Evolutionary conservation across 257 asterid genomes (phyloP).

Genomic region (Fraxinus pennsylvanica): DNA sequence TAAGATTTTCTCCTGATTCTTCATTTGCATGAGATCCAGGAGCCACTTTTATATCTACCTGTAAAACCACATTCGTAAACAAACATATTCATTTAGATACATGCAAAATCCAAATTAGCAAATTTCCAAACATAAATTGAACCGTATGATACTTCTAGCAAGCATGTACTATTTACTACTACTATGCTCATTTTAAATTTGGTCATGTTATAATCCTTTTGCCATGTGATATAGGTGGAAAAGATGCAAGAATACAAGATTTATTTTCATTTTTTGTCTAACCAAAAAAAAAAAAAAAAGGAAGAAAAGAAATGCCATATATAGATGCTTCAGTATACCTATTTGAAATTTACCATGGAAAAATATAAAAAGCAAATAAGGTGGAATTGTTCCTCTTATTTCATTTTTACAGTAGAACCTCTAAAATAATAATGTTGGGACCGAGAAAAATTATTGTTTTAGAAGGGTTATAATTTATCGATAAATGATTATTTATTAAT

Average conservation of each 20-base stretch:
- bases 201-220: neutral
- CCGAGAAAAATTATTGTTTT: too few relatives aligned
- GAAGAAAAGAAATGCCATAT: neutral
- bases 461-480: too few relatives aligned
- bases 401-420: neutral
- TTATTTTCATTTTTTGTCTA: neutral
- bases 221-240: neutral
- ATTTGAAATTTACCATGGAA: neutral
- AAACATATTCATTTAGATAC: conserved; percentile 15
- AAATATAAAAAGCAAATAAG: too few relatives aligned
- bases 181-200: too few relatives aligned
- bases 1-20: conserved; percentile 61
- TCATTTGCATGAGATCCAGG: conserved; percentile 95
- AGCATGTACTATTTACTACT: neutral
- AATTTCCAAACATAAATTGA: neutral
- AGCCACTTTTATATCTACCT: conserved; percentile 95
- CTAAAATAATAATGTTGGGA: too few relatives aligned
- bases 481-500: too few relatives aligned
- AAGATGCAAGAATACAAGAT: neutral
- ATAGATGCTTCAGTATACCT: neutral
- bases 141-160: neutral
- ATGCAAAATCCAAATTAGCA: neutral
- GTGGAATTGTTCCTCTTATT: neutral
- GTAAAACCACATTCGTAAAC: conserved; percentile 26
- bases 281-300: neutral